Conservation (phyloP, 768 basidiomycete genomes). For the Cystobasidium ongulense region DNA sequence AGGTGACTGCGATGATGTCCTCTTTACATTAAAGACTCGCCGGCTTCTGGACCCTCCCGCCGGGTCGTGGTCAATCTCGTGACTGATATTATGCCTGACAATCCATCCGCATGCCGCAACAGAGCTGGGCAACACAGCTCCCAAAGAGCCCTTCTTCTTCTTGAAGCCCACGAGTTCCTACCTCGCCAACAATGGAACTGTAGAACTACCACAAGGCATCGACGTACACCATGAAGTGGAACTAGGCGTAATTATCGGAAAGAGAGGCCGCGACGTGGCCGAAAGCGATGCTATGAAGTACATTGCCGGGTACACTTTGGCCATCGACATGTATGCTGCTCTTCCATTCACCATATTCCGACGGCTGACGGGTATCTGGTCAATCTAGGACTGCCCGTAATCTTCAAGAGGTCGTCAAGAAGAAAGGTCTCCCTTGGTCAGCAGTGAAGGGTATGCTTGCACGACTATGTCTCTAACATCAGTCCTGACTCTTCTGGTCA, state of each 20-base stretch:
- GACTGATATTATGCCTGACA: background rate
- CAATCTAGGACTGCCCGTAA: conserved; percentile 61
- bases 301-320: conserved; percentile 69
- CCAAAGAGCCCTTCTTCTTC: conserved; percentile 97
- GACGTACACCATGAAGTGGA: conserved; percentile 93
- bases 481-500: no score
- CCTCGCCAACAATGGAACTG: conserved; percentile 61
- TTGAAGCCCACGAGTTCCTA: conserved; percentile 92
- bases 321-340: conserved; percentile 48
- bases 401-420: conserved; percentile 84
- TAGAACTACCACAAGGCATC: conserved; percentile 80
- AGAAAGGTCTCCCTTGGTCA: conserved; percentile 93
- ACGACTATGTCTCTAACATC: background rate
- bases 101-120: conserved; percentile 43
- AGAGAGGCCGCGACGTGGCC: conserved; percentile 70
- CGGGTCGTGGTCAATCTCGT: background rate
- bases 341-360: background rate
- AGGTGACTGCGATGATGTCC: background rate
- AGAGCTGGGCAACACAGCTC: conserved; percentile 78
- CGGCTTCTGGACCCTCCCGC: background rate
- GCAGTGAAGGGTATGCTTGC: conserved; percentile 58
- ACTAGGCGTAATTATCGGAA: conserved; percentile 92
- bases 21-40: no score
- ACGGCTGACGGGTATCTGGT: background rate
- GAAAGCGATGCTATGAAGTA: conserved; percentile 63